phyloP scores from a whole-genome alignment of 257 asterid genomes.

The Handroanthus guayacan region DNA sequence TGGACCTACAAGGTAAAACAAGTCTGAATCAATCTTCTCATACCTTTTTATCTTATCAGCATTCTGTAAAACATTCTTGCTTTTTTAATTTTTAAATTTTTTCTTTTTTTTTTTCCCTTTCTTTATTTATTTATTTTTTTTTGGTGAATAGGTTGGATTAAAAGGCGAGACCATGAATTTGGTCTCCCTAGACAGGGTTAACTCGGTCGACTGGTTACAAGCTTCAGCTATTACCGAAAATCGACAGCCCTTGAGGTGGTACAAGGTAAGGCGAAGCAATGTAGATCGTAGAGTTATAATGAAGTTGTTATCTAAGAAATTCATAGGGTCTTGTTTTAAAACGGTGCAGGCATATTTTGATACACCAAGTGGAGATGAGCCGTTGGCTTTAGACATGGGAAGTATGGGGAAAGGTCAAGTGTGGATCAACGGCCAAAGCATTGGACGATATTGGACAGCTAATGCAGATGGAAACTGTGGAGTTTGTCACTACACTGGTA shows the following conservation, averaged over 20 bases:
- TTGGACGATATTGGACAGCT: constrained; percentile 72
- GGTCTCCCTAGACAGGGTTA: constrained; percentile 49
- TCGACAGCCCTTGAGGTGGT: constrained; percentile 71
- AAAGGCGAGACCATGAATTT: constrained; percentile 64
- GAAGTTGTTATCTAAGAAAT: neutral
- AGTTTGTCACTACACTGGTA: constrained; percentile 61
- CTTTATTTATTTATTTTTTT: too few relatives aligned
- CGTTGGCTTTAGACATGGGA: constrained; percentile 72
- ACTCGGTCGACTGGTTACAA: constrained; percentile 66
- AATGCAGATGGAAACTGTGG: constrained; percentile 63
- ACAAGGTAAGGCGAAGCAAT: constrained; percentile 56
- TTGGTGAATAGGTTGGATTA: constrained; percentile 54
- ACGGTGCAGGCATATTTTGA: constrained; percentile 68
- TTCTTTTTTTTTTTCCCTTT: too few relatives aligned
- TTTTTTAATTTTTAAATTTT: neutral
- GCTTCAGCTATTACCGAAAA: constrained; percentile 43
- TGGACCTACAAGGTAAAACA: constrained; percentile 72
- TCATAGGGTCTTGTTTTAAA: neutral
- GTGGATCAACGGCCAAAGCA: constrained; percentile 85
- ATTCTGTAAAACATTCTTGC: neutral
- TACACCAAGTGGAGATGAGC: constrained; percentile 70
- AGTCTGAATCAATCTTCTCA: neutral
- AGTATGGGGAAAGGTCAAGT: constrained; percentile 86
- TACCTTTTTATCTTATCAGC: neutral
- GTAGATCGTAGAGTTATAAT: neutral